phyloP scores from a whole-genome alignment of 2,329 filamentous ascomycete species.

The Colletotrichum sp. region DNA sequence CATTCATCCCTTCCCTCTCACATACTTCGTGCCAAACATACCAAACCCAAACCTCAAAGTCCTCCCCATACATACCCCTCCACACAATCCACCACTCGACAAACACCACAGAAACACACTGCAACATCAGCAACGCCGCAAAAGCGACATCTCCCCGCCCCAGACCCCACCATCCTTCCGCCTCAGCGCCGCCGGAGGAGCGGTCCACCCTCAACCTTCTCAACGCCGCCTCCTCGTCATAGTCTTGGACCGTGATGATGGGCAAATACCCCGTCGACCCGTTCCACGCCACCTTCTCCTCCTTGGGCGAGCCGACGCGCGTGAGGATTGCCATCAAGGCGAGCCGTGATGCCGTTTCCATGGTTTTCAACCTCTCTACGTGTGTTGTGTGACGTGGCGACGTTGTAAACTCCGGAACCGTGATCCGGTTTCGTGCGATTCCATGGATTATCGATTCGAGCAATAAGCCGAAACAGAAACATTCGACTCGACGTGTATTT shows the following conservation, averaged over 20 bases:
- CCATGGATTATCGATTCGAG: background rate
- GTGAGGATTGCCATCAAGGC: background rate
- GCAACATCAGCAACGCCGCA: slow-evolving; percentile 29
- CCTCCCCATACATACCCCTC: slow-evolving; percentile 26
- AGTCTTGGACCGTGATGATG: background rate
- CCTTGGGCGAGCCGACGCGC: background rate
- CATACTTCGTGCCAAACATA: background rate
- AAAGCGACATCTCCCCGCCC: slow-evolving; percentile 24
- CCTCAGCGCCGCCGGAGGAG: background rate
- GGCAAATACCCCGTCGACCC: background rate
- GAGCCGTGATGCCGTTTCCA: slow-evolving; percentile 1
- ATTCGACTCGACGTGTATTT: background rate
- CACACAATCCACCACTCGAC: slow-evolving; percentile 32
- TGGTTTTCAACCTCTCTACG: background rate
- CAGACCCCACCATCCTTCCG: background rate
- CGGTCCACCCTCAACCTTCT: background rate
- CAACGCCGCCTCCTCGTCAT: background rate
- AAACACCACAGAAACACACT: slow-evolving; percentile 27
- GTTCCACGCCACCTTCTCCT: slow-evolving; percentile 6
- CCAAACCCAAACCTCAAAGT: slow-evolving; percentile 29
- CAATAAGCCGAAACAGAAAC: background rate
- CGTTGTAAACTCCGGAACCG: background rate
- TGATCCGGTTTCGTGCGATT: background rate
- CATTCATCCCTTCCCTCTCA: too few relatives aligned
- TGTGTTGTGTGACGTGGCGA: background rate